Evolutionary conservation across 148 eudicot genomes (phyloP), one percentile per base, ranked within the genome.

Genomic region (Chenopodium formosanum): DNA sequence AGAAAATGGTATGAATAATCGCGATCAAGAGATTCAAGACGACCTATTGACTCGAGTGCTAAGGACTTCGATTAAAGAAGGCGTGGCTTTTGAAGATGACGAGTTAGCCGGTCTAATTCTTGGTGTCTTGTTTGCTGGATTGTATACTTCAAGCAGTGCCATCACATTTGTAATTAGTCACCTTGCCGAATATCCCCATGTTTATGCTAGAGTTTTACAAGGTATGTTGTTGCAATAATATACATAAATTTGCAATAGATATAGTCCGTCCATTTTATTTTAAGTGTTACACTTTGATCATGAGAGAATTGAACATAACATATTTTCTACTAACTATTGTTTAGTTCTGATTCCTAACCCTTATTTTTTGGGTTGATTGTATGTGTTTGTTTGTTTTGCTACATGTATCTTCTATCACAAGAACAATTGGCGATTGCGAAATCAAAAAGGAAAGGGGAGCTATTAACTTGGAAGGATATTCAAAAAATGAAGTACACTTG

Each of bases 401-500:
- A 4, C 40, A 34, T 34, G 6, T 5, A 34, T 34, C 40, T 37
- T 37, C 7, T 37, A 69, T 53, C 3, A 79, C 10, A 4, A 80
- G 78, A 80, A 14, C 78, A 80, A 64, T 6, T 44, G 78, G 77
- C 31, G n/a, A 74, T 80, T 9, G 9, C 46, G 0, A 64, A 74
- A 7, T 40, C 48, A 9, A 80, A 80, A 80, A 63, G 19, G 6
- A 16, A 8, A 34, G 83, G 78, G 27, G 78, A 74, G 27, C 22
- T 46, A 47, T 62, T 80, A 10, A 80, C 7, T 23, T 74, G 78
- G 83, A 23, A 12, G 9, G 83, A 85, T 73, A 27, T 85, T n/a
- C 87, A 85, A 53, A 85, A 76, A 63, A 85, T 82, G 84, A 81
- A 78, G 79, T 84, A 84, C 77, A 34, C 86, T 8, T 84, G 86